Conservation (phyloP, 768 basidiomycete genomes). For the Tylopilus sp. region DNA sequence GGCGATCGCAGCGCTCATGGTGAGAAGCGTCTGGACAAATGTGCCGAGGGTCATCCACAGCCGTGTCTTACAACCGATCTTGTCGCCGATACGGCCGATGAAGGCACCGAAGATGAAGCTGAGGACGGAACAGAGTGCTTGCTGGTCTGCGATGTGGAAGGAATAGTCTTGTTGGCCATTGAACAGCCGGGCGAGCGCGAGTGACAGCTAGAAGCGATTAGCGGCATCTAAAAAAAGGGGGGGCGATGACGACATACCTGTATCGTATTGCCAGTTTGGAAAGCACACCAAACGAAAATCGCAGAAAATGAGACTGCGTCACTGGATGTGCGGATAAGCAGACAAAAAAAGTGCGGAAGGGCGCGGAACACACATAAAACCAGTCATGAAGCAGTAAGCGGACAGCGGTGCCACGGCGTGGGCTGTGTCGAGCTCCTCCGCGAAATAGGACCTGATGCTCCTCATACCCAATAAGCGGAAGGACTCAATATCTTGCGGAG, state of each 20-base stretch:
- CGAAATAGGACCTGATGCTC: slow-evolving; percentile 10
- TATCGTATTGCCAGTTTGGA: slow-evolving; percentile 77
- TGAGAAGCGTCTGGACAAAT: slow-evolving; percentile 70
- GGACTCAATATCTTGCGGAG: slow-evolving; percentile 17
- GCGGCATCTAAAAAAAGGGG: neutral
- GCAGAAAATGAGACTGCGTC: slow-evolving; percentile 75
- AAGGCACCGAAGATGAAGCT: slow-evolving; percentile 77
- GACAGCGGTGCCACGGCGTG: slow-evolving; percentile 50
- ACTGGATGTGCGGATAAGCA: slow-evolving; percentile 31
- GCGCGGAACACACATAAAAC: slow-evolving; percentile 55
- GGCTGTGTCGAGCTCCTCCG: slow-evolving; percentile 23
- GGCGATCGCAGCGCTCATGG: slow-evolving; percentile 66
- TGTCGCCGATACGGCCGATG: slow-evolving; percentile 81
- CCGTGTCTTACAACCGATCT: slow-evolving; percentile 68
- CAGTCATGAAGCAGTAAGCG: slow-evolving; percentile 77
- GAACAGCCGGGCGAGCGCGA: slow-evolving; percentile 83
- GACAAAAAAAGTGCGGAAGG: neutral
- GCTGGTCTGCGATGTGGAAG: slow-evolving; percentile 81
- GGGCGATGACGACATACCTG: slow-evolving; percentile 39
- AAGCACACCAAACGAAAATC: slow-evolving; percentile 81
- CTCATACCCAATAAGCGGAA: slow-evolving; percentile 2
- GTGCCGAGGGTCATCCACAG: slow-evolving; percentile 73
- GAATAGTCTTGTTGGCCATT: slow-evolving; percentile 45
- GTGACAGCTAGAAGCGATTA: slow-evolving; percentile 49
- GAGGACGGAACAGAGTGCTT: slow-evolving; percentile 76